Percentiles rank a stretch among this genome's conserved stretches.
Evolutionary conservation across 2,329 filamentous ascomycete species (phyloP).

Genomic region (Cercospora brassicicola): DNA sequence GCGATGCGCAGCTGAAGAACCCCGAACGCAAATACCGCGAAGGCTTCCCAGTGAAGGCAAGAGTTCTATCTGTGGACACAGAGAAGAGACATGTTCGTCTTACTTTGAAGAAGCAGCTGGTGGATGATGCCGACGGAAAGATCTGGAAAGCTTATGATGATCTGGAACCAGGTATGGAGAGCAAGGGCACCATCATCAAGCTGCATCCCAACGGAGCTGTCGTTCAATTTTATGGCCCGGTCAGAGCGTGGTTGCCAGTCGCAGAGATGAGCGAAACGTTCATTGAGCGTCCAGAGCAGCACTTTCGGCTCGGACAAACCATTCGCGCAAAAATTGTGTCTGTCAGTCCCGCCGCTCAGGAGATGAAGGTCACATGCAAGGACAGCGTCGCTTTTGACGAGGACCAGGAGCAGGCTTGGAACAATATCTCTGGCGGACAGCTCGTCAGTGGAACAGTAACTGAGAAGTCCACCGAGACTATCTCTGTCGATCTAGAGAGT

Average conservation of each 20-base stretch:
- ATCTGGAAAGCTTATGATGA: conserved; percentile 76
- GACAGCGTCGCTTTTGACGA: conserved; percentile 77
- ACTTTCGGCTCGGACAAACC: conserved; percentile 88
- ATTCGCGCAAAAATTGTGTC: conserved; percentile 86
- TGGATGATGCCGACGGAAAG: conserved; percentile 68
- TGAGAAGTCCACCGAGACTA: conserved; percentile 46
- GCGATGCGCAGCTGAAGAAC: conserved; percentile 82
- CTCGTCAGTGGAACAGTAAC: conserved; percentile 70
- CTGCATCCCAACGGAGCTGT: conserved; percentile 76
- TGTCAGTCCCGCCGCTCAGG: conserved; percentile 68
- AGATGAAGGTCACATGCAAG: conserved; percentile 89
- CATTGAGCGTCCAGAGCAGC: conserved; percentile 82
- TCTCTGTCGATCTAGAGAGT: conserved; percentile 69
- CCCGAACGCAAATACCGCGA: conserved; percentile 96
- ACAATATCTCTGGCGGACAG: conserved; percentile 70
- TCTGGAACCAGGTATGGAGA: conserved; percentile 71
- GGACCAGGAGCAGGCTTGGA: conserved; percentile 71
- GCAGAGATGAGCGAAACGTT: conserved; percentile 98
- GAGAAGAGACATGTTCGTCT: conserved; percentile 77
- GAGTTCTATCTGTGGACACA: conserved; percentile 77
- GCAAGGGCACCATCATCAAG: conserved; percentile 83
- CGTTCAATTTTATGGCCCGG: conserved; percentile 83
- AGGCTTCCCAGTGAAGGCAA: conserved; percentile 77
- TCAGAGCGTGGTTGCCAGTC: conserved; percentile 85
- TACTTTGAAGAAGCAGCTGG: conserved; percentile 89